These are phyloP conservation scores for Dimargaris xerosporica DNA, from an alignment of 192 early-diverging fungal genomes.

Conservation along the genomic window DNA sequence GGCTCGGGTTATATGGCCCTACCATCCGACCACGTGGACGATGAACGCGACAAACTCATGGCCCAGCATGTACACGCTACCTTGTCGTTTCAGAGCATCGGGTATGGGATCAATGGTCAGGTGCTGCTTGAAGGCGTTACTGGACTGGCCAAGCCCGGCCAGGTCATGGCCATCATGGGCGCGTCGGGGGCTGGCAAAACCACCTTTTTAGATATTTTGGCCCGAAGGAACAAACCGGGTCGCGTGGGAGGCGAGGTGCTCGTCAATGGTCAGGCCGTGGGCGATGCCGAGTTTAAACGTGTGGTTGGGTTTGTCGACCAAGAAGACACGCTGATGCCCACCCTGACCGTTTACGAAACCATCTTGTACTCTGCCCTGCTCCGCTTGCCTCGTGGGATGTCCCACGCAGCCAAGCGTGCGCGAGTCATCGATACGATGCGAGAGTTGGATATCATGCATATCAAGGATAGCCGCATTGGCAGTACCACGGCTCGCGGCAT, in stretches of 20 bases:
- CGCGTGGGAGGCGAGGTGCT: slow-evolving; percentile 54
- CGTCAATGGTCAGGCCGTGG: slow-evolving; percentile 56
- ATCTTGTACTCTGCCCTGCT: slow-evolving; percentile 78
- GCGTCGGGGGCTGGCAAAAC: slow-evolving; percentile 82
- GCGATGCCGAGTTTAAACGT: slow-evolving; percentile 48
- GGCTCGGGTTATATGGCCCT: slow-evolving; percentile 22
- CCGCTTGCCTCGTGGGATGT: slow-evolving; percentile 58
- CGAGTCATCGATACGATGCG: slow-evolving; percentile 68
- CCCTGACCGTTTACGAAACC: slow-evolving; percentile 81
- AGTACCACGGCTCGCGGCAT: slow-evolving; percentile 54
- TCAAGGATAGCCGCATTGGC: slow-evolving; percentile 72
- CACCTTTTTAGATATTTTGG: slow-evolving; percentile 79
- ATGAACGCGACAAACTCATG: slow-evolving; percentile 53
- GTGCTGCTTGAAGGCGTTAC: slow-evolving; percentile 48
- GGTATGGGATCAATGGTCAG: slow-evolving; percentile 33
- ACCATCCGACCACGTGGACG: slow-evolving; percentile 21
- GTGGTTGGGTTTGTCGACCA: slow-evolving; percentile 79
- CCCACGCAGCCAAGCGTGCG: slow-evolving; percentile 44
- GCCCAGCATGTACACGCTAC: slow-evolving; percentile 50
- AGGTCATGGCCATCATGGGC: slow-evolving; percentile 88
- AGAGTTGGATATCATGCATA: slow-evolving; percentile 68
- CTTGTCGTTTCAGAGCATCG: slow-evolving; percentile 44
- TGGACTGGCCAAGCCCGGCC: slow-evolving; percentile 65
- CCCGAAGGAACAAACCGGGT: slow-evolving; percentile 52
- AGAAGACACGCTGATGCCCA: slow-evolving; percentile 73